Percentiles rank a stretch among this genome's conserved stretches.
phyloP scores from a whole-genome alignment of 225 moss, liverwort and hornwort species.

The Thuidium tamariscinum region DNA sequence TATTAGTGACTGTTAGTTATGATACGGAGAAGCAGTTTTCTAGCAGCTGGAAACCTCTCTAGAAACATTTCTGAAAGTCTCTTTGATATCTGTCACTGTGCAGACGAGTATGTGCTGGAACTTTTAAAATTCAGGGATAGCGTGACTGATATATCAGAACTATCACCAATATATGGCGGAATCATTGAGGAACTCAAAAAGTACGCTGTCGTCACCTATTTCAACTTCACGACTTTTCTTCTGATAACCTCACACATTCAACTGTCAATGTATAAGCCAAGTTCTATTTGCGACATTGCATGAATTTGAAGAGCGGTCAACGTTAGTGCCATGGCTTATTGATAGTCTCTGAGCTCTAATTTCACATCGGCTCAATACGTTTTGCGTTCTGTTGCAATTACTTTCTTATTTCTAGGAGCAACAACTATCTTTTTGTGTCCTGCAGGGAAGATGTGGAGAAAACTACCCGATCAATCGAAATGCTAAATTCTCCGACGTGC shows the following conservation, averaged over 20 bases:
- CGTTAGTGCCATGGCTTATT: neutral
- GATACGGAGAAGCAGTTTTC: neutral
- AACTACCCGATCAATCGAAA: neutral
- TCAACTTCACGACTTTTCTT: neutral
- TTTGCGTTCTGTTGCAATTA: neutral
- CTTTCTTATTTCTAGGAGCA: neutral
- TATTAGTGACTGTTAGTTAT: neutral
- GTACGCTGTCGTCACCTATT: neutral
- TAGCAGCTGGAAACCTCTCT: neutral
- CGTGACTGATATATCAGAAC: conserved; percentile 5
- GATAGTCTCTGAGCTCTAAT: neutral
- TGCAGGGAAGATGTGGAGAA: conserved; percentile 23
- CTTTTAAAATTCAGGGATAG: conserved; percentile 18
- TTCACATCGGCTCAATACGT: neutral
- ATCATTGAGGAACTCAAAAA: conserved; percentile 15
- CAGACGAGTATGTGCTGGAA: conserved; percentile 30
- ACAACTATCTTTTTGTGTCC: neutral
- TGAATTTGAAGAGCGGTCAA: neutral
- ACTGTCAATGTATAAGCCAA: neutral
- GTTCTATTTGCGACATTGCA: neutral
- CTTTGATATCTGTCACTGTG: neutral
- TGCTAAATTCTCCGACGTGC: neutral
- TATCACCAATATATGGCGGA: conserved; percentile 10
- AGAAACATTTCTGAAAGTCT: neutral
- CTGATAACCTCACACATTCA: neutral